Base-by-base conservation (phyloP, 1,284 basidiomycete genomes). In the Thelephora terrestris region DNA sequence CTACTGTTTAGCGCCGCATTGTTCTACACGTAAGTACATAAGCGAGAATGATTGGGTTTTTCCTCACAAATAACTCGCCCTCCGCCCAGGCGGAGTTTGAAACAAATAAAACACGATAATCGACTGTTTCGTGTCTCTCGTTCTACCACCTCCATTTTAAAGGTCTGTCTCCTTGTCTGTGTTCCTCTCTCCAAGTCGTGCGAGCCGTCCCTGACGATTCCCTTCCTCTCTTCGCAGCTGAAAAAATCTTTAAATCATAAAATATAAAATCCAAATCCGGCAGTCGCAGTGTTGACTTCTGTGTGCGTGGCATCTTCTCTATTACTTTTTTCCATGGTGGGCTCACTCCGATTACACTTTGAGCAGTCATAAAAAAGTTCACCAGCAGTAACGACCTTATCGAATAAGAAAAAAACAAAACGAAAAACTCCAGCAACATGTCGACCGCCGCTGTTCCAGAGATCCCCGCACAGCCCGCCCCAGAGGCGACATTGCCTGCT, bases 321-420 rank as follows among this genome's bases (percentile, higher is more conserved):
- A 3, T 7, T 14, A 3, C 29, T 50, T 50, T 47, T 60, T 50
- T 60, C 43, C n/a, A 21, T 44, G 56, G 47, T 55, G 46, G 54
- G 52, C 42, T 53, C 53, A 51, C 52, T 49, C 46, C 49, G 32
- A 52, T 59, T 58, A 56, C 54, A 48, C 48, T 51, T 53, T 48
- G 53, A 43, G 49, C 53, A 78, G 74, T 76, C 70, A 66, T 71
- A 81, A 76, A 85, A 84, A 86, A 85, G 73, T 72, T 67, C 73
- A 78, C 73, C 84, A 85, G 79, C 82, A 86, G 84, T 87, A 87
- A 87, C 85, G 85, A 86, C 81, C 78, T 64, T 68, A 57, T 63
- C 68, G 65, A 68, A 73, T 57, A 68, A 67, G 69, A 75, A 64
- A 48, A 55, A 53, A 32, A 12, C 29, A 7, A 32, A 32, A 32